Base-by-base conservation (phyloP, 1,284 basidiomycete genomes). In the Abortiporus biennis region DNA sequence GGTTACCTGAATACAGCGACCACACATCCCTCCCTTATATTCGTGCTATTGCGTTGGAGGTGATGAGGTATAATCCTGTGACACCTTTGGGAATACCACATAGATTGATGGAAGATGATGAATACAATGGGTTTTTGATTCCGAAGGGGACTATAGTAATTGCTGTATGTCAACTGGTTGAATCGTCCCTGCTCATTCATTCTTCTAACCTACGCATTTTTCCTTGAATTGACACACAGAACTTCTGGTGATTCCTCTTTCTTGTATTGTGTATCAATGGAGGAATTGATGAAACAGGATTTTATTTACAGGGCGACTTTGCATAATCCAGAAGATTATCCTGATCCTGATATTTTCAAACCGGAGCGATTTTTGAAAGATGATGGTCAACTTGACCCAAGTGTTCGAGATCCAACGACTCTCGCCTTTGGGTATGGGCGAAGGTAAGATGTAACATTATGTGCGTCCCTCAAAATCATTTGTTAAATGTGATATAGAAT, bases 11-110 rank as follows among this genome's bases (percentile, higher is more conserved):
- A 25, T 37, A 15, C 20, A 21, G 23, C 8, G 41, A 42, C 22
- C 15, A 25, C 11, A 8, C 5, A 19, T 12, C 29, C 9, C 16
- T 39, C 15, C n/a, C 25, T 15, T 43, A 43, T 30, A 24, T 52
- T 13, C 44, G 41, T 15, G 53, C 53, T 3, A 38, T 52, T 12
- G 45, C 47, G 2, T 30, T 42, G 17, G 40, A 42, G 22, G 13
- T n/a, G 20, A 21, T 42, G 21, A 24, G 40, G 13, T 42, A 33
- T 31, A 34, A 21, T 12, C 19, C 40, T 20, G 40, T 24, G n/a
- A 9, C 20, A 4, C 24, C 40, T 16, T 9, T 42, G 6, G 44
- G 40, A 15, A 9, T 43, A 3, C 44, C 44, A 13, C 44, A 45
- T 27, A 23, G 29, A 8, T 12, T 38, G 5, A 41, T 33, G 17